Conservation (phyloP, 2,329 filamentous ascomycete species). For the Nothomitra cinnamomea region DNA sequence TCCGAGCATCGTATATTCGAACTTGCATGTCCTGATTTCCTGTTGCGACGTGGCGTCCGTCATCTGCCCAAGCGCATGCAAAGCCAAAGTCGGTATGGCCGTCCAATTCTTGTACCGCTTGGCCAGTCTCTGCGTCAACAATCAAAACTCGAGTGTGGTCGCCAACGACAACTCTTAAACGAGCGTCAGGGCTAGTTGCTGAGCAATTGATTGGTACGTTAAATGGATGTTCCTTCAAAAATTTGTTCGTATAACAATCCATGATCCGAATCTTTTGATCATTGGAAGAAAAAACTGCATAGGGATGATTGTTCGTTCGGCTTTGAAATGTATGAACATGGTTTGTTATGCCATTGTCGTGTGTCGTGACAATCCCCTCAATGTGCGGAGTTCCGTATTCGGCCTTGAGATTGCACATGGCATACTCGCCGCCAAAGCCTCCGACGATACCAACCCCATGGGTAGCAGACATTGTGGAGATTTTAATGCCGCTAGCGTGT, state of each 20-base stretch:
- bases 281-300: constrained; percentile 39
- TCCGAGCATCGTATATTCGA: constrained; percentile 60
- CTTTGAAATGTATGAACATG: constrained; percentile 36
- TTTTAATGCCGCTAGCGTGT: constrained; percentile 22
- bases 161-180: constrained; percentile 45
- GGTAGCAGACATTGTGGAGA: constrained; percentile 35
- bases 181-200: constrained; percentile 25
- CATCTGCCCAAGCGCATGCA: constrained; percentile 63
- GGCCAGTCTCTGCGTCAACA: constrained; percentile 49
- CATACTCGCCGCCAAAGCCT: constrained; percentile 40
- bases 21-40: constrained; percentile 59
- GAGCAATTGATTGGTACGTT: constrained; percentile 27
- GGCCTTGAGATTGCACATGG: constrained; percentile 26
- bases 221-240: constrained; percentile 22
- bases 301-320: constrained; percentile 29
- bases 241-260: constrained; percentile 30
- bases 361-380: constrained; percentile 31
- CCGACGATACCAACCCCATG: constrained; percentile 35
- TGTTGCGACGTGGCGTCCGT: constrained; percentile 60
- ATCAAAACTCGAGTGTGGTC: constrained; percentile 50
- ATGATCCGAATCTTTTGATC: constrained; percentile 36
- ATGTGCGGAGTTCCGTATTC: constrained; percentile 18
- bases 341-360: constrained; percentile 38
- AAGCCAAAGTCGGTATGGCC: constrained; percentile 58
- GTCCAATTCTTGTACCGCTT: constrained; percentile 36